phyloP scores from a whole-genome alignment of 805 yeast genomes.

The Hanseniaspora vineae region DNA sequence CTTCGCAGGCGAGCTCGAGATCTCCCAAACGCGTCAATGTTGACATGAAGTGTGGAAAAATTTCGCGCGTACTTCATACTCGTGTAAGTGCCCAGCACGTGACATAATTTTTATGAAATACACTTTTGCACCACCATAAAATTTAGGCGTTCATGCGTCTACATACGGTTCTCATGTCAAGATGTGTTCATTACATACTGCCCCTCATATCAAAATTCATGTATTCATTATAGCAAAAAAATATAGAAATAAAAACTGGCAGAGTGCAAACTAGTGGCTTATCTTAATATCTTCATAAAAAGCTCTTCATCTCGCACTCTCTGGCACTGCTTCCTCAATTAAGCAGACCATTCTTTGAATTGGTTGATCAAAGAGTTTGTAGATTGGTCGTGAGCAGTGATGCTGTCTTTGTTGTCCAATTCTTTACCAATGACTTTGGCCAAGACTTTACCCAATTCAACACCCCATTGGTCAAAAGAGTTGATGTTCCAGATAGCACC shows the following conservation, averaged over 20 bases:
- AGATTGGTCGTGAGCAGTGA: conserved; percentile 71
- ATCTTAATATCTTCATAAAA: neutral
- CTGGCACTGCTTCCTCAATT: neutral
- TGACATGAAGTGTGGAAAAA: neutral
- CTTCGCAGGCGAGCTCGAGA: no score
- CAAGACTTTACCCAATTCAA: conserved; percentile 93
- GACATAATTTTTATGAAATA: no score
- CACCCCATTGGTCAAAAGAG: conserved; percentile 99
- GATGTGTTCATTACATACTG: no score
- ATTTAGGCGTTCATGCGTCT: no score
- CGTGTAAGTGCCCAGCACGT: neutral
- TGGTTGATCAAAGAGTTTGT: conserved; percentile 90
- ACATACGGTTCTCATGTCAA: no score
- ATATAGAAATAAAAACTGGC: neutral
- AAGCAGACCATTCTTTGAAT: conserved; percentile 66
- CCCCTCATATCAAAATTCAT: no score
- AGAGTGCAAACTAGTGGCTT: neutral
- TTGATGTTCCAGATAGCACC: conserved; percentile 99
- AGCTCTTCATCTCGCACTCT: neutral
- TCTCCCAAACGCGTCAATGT: no score
- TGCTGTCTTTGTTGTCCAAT: conserved; percentile 47
- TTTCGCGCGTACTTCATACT: neutral
- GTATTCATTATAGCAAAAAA: no score
- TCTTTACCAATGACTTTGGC: conserved; percentile 93
- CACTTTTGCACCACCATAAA: no score